phyloP scores from a whole-genome alignment of 139 green algal species.

The Chlamydomonas urium region DNA sequence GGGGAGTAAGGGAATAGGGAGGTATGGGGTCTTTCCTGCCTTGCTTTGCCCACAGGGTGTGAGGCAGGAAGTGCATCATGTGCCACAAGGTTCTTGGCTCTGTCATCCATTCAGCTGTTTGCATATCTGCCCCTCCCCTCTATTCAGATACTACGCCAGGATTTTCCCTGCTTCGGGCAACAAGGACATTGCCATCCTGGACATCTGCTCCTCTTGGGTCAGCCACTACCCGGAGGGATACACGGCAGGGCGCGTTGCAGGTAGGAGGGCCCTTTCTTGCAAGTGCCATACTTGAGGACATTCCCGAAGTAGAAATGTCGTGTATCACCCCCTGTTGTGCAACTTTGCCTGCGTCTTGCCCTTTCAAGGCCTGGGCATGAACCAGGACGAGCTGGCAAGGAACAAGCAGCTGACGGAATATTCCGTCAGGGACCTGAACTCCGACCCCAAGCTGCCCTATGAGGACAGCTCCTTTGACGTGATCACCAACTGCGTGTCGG shows the following conservation, averaged over 20 bases:
- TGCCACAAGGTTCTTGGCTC: too few species aligned
- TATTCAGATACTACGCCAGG: slow-evolving; percentile 60
- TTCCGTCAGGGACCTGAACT: slow-evolving; percentile 72
- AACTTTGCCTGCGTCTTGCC: too few species aligned
- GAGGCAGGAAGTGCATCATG: too few species aligned
- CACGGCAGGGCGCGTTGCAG: slow-evolving; percentile 63
- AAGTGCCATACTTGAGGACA: too few species aligned
- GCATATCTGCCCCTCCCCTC: not conserved
- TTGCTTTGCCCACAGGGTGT: too few species aligned
- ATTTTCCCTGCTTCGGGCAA: slow-evolving; percentile 56
- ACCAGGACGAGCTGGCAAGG: slow-evolving; percentile 66
- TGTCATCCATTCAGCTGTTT: too few species aligned
- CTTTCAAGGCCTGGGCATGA: slow-evolving; percentile 83
- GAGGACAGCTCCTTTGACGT: slow-evolving; percentile 80
- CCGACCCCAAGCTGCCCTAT: slow-evolving; percentile 70
- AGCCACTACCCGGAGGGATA: slow-evolving; percentile 80
- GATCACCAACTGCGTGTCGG: slow-evolving; percentile 67
- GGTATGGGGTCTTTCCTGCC: too few species aligned
- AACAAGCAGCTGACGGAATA: slow-evolving; percentile 71
- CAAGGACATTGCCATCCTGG: slow-evolving; percentile 60
- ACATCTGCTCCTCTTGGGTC: slow-evolving; percentile 84
- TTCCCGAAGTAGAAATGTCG: too few species aligned
- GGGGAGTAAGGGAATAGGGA: too few species aligned
- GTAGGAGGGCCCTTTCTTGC: slow-evolving; percentile 27
- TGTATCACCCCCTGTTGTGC: too few species aligned